Conservation (phyloP, 306 rosid species). For the Adenanthera pavonina region DNA sequence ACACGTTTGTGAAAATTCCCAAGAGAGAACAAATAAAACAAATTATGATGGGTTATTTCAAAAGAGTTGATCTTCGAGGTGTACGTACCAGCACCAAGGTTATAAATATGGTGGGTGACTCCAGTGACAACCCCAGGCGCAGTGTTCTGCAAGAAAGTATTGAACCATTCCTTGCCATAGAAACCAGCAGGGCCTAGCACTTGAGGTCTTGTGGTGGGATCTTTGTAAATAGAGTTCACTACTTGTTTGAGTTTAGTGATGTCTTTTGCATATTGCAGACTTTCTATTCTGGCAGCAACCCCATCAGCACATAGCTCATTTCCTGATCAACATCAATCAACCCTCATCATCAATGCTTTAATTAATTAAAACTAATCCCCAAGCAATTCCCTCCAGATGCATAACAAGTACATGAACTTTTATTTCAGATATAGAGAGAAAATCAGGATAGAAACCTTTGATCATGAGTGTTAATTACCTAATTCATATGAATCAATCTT, state of each 20-base stretch:
- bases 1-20: background rate
- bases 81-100: constrained; percentile 69
- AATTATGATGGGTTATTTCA: background rate
- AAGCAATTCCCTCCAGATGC: too few species aligned
- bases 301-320: constrained; percentile 64
- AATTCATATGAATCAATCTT: constrained; percentile 66
- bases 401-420: too few species aligned
- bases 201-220: constrained; percentile 53
- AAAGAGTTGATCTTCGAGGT: too few species aligned
- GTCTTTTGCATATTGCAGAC: constrained; percentile 64
- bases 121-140: constrained; percentile 58
- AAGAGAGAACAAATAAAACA: background rate
- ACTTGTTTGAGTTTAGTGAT: constrained; percentile 43
- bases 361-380: background rate
- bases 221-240: constrained; percentile 47
- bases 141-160: constrained; percentile 50
- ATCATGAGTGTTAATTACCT: constrained; percentile 30
- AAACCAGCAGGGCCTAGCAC: constrained; percentile 74
- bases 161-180: constrained; percentile 61
- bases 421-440: too few species aligned
- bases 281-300: constrained; percentile 51
- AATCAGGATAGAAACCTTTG: too few species aligned
- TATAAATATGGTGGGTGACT: constrained; percentile 72
- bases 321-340: constrained; percentile 41
- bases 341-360: background rate